Evolutionary conservation across 164 flowering plant genomes (phyloP), one percentile per base, ranked within the genome.

Genomic region (Kalanchoe fedtschenkoi): DNA sequence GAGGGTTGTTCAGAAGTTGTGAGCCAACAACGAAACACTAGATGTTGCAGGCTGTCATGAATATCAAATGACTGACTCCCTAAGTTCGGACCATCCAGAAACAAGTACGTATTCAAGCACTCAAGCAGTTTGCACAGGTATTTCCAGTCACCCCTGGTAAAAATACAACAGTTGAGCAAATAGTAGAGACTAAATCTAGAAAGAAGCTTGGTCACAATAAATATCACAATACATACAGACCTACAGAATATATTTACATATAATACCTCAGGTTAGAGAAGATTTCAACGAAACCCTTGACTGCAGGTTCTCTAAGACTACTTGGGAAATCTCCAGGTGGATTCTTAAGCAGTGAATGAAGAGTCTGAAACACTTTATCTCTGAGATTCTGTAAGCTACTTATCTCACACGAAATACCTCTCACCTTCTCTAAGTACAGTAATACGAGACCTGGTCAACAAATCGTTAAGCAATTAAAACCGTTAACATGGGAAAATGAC

Each of bases 321-420:
- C 79, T 81, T 1, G 93, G 77, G 64, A 87, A 84, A 70, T 91
- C 99, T 68, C 96, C 96, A 60, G 97, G 96, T 60, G 97, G 93
- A 69, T 86, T 82, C 74, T 89, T 93, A 65, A 95, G 76, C 61
- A 95, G 86, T 34, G 85, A 83, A 65, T 91, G 97, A n/a, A 95
- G 85, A 0, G 90, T 75, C 11, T 89, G 90, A 68, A 88, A 86
- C 17, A 76, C 78, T 64, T 90, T 96, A 69, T 88, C 93, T 65
- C 78, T 87, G 34, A 76, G 71, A 66, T 68, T 63, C 35, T 75
- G 81, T 62, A 67, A 63, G 51, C 15, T 64, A 44, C 33, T 70
- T 68, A 75, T 71, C 56, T 59, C 78, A 34, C 62, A 41, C 64
- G 89, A 68, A 74, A 82, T 75, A 60, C 74, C 53, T 63, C 78